Base-by-base conservation (phyloP, 768 basidiomycete genomes). In the Naganishia vaughanmartiniae region DNA sequence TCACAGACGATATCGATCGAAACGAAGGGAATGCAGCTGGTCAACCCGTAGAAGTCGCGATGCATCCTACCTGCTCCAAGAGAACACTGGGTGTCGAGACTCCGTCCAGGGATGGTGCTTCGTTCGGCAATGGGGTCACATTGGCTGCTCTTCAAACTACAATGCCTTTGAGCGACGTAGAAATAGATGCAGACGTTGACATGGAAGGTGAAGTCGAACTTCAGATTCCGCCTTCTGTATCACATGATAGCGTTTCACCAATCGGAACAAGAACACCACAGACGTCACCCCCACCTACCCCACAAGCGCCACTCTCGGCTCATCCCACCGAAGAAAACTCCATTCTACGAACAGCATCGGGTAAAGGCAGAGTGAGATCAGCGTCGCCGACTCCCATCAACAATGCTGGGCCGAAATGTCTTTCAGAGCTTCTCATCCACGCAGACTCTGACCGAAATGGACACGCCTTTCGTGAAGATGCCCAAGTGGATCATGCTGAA, bases 401-500 rank as follows among this genome's bases (percentile, higher is more conserved):
- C 21, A 42, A n/a, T 34, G 17, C 24, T 63, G 24, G 48, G 12
- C 24, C 21, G n/a, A 19, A 34, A 10, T 17, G 56, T 33, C 45
- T 26, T 11, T 17, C 55, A 11, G 68, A 58, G 21, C 26, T 51
- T 14, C 30, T 48, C 4, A 63, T 33, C 12, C 68, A 30, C 10
- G 54, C 42, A 2, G 45, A 34, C 34, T 57, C 45, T 19, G 58
- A 69, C 31, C 57, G 56, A 45, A 54, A 66, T 1, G 36, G 56
- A 28, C 34, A 33, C 19, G 31, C 71, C 2, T 63, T 54, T 15
- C 51, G 31, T 39, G 72, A 67, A 11, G 68, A 56, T 15, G 70
- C 75, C 17, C 67, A 70, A n/a, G 70, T 54, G 10, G 48, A 72
- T 21, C 74, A 73, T 19, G 46, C 73, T 11, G 76, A 73, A 26